These are phyloP conservation scores for Fusarium setosum DNA, from an alignment of 2,329 filamentous ascomycete species.

Conservation along the genomic window DNA sequence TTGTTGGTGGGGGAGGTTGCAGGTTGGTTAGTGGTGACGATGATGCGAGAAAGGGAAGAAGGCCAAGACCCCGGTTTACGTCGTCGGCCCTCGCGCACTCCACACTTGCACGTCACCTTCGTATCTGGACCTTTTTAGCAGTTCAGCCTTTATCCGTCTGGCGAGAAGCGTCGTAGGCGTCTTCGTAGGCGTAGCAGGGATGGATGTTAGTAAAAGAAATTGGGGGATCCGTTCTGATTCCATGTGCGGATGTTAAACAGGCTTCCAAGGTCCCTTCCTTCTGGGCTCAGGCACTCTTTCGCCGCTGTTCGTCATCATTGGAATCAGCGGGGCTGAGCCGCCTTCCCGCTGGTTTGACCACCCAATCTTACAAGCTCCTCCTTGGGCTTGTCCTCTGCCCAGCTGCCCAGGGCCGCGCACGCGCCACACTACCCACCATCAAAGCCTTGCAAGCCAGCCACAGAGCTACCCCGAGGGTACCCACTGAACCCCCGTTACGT, in stretches of 20 bases:
- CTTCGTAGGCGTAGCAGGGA: neutral
- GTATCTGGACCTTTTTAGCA: neutral
- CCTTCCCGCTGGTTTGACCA: slow-evolving; percentile 7
- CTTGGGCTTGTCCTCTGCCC: too few relatives aligned
- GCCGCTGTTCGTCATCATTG: slow-evolving; percentile 36
- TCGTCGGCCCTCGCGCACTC: slow-evolving; percentile 28
- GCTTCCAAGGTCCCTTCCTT: slow-evolving; percentile 13
- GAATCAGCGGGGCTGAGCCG: slow-evolving; percentile 36
- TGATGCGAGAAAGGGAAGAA: slow-evolving; percentile 22
- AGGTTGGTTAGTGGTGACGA: neutral
- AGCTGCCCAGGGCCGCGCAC: slow-evolving; percentile 30
- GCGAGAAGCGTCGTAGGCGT: slow-evolving; percentile 11
- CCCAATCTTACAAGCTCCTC: neutral
- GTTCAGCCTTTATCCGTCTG: neutral
- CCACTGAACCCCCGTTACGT: neutral
- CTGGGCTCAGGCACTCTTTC: slow-evolving; percentile 9
- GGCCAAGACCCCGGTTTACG: slow-evolving; percentile 35
- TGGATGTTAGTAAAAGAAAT: neutral
- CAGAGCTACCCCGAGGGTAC: neutral
- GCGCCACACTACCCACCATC: slow-evolving; percentile 26
- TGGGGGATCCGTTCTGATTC: neutral
- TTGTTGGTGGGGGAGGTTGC: slow-evolving; percentile 6
- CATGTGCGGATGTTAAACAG: slow-evolving; percentile 16
- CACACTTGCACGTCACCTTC: slow-evolving; percentile 33
- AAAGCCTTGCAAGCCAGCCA: neutral